Percentiles rank a stretch among this genome's conserved stretches.
phyloP scores from a whole-genome alignment of 2,329 filamentous ascomycete genomes.

The Colletotrichum karsti region DNA sequence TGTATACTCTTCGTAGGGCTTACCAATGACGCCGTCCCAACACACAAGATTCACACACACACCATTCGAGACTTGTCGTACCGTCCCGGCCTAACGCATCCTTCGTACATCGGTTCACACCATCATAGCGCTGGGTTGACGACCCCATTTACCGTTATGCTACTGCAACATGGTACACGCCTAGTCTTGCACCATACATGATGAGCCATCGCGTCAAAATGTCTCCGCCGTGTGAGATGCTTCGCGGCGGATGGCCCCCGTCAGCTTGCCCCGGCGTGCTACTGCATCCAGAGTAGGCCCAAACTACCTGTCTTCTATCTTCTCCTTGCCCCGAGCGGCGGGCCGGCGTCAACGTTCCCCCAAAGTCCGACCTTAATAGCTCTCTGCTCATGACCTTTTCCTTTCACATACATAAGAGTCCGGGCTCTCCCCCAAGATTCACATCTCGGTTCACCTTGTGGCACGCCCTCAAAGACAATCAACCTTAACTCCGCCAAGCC shows the following conservation, averaged over 20 bases:
- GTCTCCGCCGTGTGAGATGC: slow-evolving; percentile 5
- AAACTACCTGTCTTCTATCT: not conserved
- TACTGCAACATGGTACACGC: slow-evolving; percentile 13
- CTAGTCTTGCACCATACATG: slow-evolving; percentile 2
- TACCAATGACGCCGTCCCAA: slow-evolving; percentile 20
- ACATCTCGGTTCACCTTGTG: not conserved
- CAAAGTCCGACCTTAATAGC: slow-evolving; percentile 14
- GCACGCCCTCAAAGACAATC: slow-evolving; percentile 15
- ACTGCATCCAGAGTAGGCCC: not conserved
- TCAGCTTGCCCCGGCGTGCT: slow-evolving; percentile 2
- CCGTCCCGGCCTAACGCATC: slow-evolving; percentile 19
- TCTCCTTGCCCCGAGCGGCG: slow-evolving; percentile 10
- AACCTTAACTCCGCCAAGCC: not conserved
- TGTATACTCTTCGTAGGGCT: slow-evolving; percentile 6
- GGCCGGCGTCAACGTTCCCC: slow-evolving; percentile 12
- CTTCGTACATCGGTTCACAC: slow-evolving; percentile 8
- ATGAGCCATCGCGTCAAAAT: slow-evolving; percentile 18
- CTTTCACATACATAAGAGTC: slow-evolving; percentile 15
- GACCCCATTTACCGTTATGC: slow-evolving; percentile 1
- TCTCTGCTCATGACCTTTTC: not conserved
- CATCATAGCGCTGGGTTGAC: not conserved
- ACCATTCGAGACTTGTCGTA: not conserved
- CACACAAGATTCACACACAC: not conserved
- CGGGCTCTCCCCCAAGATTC: not conserved
- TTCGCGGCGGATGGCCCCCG: not conserved